Percentiles rank a stretch among this genome's conserved stretches.
Conservation (phyloP, 2,329 filamentous ascomycete species). For the Cyclaneusma minus region DNA sequence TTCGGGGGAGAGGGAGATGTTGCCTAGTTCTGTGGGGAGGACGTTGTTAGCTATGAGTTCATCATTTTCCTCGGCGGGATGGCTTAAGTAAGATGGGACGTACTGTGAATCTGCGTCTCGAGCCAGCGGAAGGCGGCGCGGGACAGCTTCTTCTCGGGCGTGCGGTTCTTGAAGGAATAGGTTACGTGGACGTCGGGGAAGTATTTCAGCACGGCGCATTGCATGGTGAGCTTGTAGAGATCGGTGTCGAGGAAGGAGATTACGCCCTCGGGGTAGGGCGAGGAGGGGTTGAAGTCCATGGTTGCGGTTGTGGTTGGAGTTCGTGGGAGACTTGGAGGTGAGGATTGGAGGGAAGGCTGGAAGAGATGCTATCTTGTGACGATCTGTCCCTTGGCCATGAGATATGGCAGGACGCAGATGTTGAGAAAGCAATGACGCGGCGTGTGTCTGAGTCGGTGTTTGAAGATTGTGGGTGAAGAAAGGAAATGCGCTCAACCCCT, state of each 20-base stretch:
- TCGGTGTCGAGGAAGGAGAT: conserved; percentile 72
- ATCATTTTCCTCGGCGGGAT: background rate
- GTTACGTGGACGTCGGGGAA: conserved; percentile 72
- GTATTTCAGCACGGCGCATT: conserved; percentile 88
- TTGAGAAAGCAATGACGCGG: too few relatives aligned
- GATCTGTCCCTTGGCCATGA: too few relatives aligned
- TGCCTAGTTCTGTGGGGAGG: conserved; percentile 58
- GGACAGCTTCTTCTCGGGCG: conserved; percentile 81
- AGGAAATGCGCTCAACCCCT: too few relatives aligned
- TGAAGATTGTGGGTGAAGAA: too few relatives aligned
- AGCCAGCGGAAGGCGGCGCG: conserved; percentile 77
- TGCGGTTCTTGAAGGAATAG: conserved; percentile 91
- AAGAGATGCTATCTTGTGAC: too few relatives aligned
- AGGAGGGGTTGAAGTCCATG: conserved; percentile 54
- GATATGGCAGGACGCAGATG: too few relatives aligned
- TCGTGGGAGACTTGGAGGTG: conserved; percentile 1
- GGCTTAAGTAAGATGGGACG: conserved; percentile 14
- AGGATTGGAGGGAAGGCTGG: too few relatives aligned
- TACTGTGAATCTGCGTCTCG: conserved; percentile 65
- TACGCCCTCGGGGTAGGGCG: conserved; percentile 57
- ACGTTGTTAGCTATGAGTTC: conserved; percentile 13
- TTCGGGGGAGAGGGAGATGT: conserved; percentile 63
- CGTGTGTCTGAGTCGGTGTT: too few relatives aligned
- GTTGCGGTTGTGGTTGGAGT: conserved; percentile 1
- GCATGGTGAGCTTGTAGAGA: conserved; percentile 92